These are phyloP conservation scores for Plasmodium inui DNA, from an alignment of 169 alveolate species.

Conservation along the genomic window DNA sequence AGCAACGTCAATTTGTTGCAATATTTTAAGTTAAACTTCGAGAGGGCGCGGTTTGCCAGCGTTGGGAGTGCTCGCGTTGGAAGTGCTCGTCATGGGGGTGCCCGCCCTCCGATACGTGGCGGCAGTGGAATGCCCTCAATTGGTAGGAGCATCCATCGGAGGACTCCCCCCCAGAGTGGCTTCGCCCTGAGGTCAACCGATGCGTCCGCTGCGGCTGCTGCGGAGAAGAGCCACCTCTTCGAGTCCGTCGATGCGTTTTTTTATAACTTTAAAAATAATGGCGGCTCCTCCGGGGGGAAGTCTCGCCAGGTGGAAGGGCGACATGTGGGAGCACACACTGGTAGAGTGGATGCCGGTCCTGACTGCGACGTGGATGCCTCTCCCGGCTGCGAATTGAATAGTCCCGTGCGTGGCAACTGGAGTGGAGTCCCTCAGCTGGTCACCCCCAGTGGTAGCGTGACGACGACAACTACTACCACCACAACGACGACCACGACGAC, in stretches of 20 bases:
- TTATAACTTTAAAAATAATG: neutral
- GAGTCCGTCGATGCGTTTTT: conserved; percentile 37
- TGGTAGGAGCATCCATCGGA: neutral
- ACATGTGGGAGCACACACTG: too few species aligned
- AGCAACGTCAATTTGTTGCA: neutral
- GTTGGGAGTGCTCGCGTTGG: too few species aligned
- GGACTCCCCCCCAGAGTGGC: neutral
- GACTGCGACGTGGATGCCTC: neutral
- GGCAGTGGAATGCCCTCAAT: neutral
- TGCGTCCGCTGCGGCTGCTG: too few species aligned
- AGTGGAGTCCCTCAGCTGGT: neutral
- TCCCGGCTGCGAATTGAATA: neutral
- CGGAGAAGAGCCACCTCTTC: conserved; percentile 5
- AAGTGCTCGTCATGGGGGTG: neutral
- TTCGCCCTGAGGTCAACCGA: neutral
- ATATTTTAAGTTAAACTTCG: conserved; percentile 15
- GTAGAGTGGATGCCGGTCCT: neutral
- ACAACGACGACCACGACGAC: conserved; percentile 4
- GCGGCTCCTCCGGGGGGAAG: neutral
- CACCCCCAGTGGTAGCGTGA: neutral
- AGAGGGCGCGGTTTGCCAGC: neutral
- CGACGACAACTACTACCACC: neutral
- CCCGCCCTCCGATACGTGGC: too few species aligned
- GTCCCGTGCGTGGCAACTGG: neutral
- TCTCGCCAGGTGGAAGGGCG: neutral